Percentiles rank a stretch among this genome's conserved stretches.
phyloP scores from a whole-genome alignment of 768 basidiomycete species.

The Nevesoporus exiguus region DNA sequence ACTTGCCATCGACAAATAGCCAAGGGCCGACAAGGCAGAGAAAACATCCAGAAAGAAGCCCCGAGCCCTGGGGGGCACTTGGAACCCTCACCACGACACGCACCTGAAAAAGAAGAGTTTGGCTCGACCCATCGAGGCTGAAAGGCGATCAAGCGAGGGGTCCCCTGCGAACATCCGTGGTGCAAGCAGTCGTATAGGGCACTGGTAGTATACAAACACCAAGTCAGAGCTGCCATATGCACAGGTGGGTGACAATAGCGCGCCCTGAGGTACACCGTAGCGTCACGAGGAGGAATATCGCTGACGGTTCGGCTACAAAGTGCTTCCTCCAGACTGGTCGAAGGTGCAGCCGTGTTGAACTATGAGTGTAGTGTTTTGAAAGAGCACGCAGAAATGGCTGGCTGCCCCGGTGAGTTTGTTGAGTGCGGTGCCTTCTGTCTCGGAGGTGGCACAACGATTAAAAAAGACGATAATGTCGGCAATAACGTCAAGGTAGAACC shows the following conservation, averaged over 20 bases:
- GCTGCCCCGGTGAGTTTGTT: conserved; percentile 21
- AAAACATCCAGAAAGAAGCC: not conserved
- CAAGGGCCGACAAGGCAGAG: not conserved
- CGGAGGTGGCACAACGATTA: conserved; percentile 11
- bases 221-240: conserved; percentile 2
- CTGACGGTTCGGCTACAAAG: not conserved
- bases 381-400: conserved; percentile 14
- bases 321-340: not conserved
- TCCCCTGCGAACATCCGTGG: not conserved
- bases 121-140: not conserved
- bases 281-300: not conserved
- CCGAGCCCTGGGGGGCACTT: not conserved
- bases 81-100: conserved; percentile 9
- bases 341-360: conserved; percentile 7
- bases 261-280: not conserved
- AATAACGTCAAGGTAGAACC: conserved; percentile 18
- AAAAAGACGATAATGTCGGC: conserved; percentile 21
- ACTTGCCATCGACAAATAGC: not conserved
- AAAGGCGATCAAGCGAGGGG: not conserved
- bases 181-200: not conserved
- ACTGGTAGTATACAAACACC: not conserved
- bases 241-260: conserved; percentile 6
- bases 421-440: conserved; percentile 17
- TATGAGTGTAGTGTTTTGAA: conserved; percentile 2
- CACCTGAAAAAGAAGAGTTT: not conserved